These are phyloP conservation scores for Pythium biforme DNA, from an alignment of 352 stramenopile species.

Conservation along the genomic window DNA sequence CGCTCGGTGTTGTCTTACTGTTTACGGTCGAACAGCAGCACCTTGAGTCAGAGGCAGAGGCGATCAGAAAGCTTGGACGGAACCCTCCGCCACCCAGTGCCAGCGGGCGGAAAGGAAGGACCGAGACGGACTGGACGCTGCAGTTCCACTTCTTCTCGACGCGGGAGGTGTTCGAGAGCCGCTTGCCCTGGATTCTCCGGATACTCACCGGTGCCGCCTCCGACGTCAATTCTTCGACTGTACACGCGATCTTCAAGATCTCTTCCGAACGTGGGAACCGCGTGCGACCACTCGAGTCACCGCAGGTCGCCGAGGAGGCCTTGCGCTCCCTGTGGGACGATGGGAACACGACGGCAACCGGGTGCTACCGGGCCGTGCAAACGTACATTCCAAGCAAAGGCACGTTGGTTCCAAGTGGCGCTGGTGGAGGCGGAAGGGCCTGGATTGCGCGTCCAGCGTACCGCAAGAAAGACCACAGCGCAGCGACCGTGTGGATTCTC, in stretches of 20 bases:
- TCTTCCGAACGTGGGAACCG: background rate
- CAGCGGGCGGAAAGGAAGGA: background rate
- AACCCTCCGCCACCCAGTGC: background rate
- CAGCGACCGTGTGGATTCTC: slow-evolving; percentile 58
- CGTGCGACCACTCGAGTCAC: background rate
- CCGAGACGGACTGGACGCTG: slow-evolving; percentile 9
- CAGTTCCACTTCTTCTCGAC: slow-evolving; percentile 15
- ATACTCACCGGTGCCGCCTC: background rate
- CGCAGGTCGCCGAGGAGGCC: background rate
- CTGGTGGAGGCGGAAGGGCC: slow-evolving; percentile 26
- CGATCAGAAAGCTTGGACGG: background rate
- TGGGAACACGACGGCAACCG: background rate
- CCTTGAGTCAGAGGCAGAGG: background rate
- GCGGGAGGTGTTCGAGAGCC: slow-evolving; percentile 7
- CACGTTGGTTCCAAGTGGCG: background rate
- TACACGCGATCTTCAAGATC: slow-evolving; percentile 6
- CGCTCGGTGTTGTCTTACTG: background rate
- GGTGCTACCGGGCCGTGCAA: slow-evolving; percentile 40
- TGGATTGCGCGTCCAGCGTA: slow-evolving; percentile 58
- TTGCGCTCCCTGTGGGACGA: slow-evolving; percentile 1
- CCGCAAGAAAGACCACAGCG: slow-evolving; percentile 47
- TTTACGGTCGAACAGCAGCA: slow-evolving; percentile 23
- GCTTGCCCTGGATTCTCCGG: slow-evolving; percentile 19
- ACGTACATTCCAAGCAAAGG: slow-evolving; percentile 42
- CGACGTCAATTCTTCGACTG: too few species aligned